Evolutionary conservation across 1,284 basidiomycete species (phyloP), one percentile per base, ranked within the genome.

Genomic region (Moesziomyces sp.): DNA sequence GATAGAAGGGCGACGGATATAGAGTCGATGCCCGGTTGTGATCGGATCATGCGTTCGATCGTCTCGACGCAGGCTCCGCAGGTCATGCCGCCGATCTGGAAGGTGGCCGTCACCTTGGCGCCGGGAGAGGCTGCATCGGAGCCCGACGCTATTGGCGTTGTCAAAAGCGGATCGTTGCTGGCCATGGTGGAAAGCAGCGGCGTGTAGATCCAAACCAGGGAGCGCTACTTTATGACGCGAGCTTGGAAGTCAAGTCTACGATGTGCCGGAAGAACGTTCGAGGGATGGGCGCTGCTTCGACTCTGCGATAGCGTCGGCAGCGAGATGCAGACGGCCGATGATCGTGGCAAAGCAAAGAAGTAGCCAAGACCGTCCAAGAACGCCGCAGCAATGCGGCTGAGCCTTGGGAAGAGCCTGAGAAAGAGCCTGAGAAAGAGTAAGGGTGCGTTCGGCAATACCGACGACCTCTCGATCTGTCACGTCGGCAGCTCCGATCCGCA

Each of bases 1-100:
- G 97, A 92, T 26, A 99, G 88, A 19, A 99, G 87, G 16, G 96
- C 95, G 23, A 99, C 94, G 81, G 94, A 93, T 63, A 97, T 87
- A 8, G 90, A 92, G 62, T 90, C 85, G 58, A 99, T 95, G 23
- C 97, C 97, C 21, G 89, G 86, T 84, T 96, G 92, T 13, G 87
- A 87, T 66, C 90, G 87, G n/a, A 99, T 88, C 87, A 93, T 92
- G 23, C 90, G 89, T 84, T 99, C 97, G 74, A 99, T 98, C n/a
- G 93, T 90, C 64, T 93, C 91, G n/a, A 94, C 93, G 80, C 93
- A 94, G 44, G 92, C 87, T 10, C 92, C 90, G 79, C 93, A 94
- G 0, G 93, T 94, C 93, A 94, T 94, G n/a, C 93, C 93, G 80
- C 92, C 90, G 81, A 94, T 90, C 66, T 90, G 86, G 42, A 94